Evolutionary conservation across 768 basidiomycete genomes (phyloP), one percentile per base, ranked within the genome.

Genomic region (Lactarius deliciosus): DNA sequence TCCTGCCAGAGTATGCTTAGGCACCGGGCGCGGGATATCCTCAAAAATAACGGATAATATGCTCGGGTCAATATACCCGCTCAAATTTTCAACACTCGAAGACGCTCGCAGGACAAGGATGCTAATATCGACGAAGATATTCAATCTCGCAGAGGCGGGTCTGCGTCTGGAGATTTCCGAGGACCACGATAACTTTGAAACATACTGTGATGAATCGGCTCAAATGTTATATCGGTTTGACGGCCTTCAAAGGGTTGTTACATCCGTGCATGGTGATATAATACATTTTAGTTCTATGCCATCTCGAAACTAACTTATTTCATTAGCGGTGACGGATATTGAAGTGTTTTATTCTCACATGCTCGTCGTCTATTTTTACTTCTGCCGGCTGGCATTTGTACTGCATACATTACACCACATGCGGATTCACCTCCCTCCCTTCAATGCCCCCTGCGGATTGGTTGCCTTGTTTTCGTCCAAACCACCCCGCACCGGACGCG

Each of bases 321-420:
- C 45, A 72, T 67, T 63, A 83, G 82, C 82, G 63, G 72, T 80
- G 57, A 75, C 78, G 67, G 76, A 78, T 64, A 69, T 78, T 60
- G 83, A 83, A 66, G 70, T 68, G 38, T 81, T 81, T 65, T 76
- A 82, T 66, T 79, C 78, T 61, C 75, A 77, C 30, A 80, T 81
- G 74, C 74, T 81, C 40, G 69, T 76, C 11, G 71, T 81, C 45
- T 76, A 79, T 62, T 81, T 77, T 65, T 75, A 80, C 55, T 77
- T 76, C 5, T 81, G 79, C 65, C 76, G 77, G 30, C 74, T 83
- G 38, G 66, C 79, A 38, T 73, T 79, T 32, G 60, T 79, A 36
- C 73, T 81, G 25, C 78, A 79, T 53, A 77, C 75, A n/a, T 73
- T 78, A 15, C 75, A 73, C 41, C 73, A 73, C 50, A 60, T 65